Evolutionary conservation across 306 rosid species (phyloP), one percentile per base, ranked within the genome.

Genomic region (Geum urbanum): DNA sequence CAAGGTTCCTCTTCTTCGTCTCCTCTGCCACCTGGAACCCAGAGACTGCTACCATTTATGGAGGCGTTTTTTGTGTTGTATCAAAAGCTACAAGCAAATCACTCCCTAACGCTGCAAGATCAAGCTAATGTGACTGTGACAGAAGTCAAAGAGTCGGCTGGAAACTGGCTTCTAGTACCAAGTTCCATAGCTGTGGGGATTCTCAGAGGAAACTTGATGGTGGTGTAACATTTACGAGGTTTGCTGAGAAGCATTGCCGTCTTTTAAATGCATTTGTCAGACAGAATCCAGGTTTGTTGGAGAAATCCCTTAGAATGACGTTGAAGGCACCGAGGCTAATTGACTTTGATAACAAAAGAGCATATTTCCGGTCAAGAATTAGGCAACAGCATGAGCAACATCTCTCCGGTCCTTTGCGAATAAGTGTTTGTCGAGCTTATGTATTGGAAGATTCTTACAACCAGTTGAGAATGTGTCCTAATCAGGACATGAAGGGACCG

Each of bases 1-100:
- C 99, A 85, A 61, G 94, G 95, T 60, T 72, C 96, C 65, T 80
- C 96, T 72, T 85, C 97, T 72, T 86, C 97, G 52, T 87, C 96
- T 65, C 95, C 99, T 70, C 97, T 95, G 60, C 99, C 99, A 63
- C 97, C 97, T 39, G 99, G 99, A 70, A 87, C 96, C 71, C 99
- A 95, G 72, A 86, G 96, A 67, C 95, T 95, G 72, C 82, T 95
- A 75, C 99, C 99, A 66, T 95, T 87, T 67, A 95, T 95, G 46
- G 99, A 95, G 85, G 91, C 99, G 49, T 95, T 95, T 84, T 91
- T 95, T 87, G 97, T 95, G 72, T 76, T 95, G 86, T 91, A 96
- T 76, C 97, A 95, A 78, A 95, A 87, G 74, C 86, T 95, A 53
- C 99, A 95, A 79, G 92, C 86, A 53, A 87, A 88, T 41, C 92